These are phyloP conservation scores for Akebia trifoliata DNA, from an alignment of 164 flowering plant species.

Conservation along the genomic window DNA sequence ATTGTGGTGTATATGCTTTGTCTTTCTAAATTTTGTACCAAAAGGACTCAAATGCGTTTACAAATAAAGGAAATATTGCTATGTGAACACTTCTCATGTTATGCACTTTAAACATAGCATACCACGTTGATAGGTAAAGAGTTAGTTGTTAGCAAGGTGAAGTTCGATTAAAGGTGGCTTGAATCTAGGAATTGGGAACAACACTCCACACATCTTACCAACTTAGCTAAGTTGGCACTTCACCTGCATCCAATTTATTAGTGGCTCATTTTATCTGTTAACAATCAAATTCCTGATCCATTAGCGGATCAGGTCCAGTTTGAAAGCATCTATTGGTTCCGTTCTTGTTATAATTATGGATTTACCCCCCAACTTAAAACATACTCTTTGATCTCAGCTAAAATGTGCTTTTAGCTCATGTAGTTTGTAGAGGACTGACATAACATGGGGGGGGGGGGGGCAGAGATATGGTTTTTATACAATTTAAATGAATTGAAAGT, in stretches of 20 bases:
- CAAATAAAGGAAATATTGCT: neutral
- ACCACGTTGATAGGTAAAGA: no score
- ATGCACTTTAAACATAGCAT: no score
- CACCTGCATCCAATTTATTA: no score
- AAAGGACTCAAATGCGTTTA: neutral
- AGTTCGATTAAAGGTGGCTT: no score
- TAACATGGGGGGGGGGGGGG: neutral
- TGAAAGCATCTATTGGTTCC: neutral
- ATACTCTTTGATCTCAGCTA: neutral
- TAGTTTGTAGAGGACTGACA: neutral
- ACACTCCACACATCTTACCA: no score
- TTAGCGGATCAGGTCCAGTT: neutral
- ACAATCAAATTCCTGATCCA: neutral
- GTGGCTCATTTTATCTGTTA: neutral
- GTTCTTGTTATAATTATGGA: neutral
- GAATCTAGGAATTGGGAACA: no score
- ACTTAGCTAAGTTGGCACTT: no score
- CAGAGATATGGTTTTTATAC: neutral
- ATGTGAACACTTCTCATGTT: no score
- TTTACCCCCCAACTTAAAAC: neutral
- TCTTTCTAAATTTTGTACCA: neutral
- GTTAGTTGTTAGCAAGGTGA: no score
- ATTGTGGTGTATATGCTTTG: neutral
- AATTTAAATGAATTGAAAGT: neutral
- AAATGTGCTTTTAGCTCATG: neutral